phyloP scores from a whole-genome alignment of 371 early-diverging fungal genomes.

The Nematocida ironsii region DNA sequence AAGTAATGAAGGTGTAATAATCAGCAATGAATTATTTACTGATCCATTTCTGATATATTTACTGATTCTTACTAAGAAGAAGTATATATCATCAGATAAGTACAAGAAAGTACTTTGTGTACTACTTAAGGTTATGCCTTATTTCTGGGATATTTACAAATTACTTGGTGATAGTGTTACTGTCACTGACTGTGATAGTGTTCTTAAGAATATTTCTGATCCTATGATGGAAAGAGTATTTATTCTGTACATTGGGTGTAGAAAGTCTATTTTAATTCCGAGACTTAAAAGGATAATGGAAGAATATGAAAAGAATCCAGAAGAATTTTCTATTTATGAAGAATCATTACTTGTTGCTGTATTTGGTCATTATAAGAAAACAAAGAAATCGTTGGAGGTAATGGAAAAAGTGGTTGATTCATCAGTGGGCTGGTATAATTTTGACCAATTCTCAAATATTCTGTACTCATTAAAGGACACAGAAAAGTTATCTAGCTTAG shows the following conservation, averaged over 20 bases:
- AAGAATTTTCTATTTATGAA: slow-evolving; percentile 4
- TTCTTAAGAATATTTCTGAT: slow-evolving; percentile 22
- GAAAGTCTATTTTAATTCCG: slow-evolving; percentile 57
- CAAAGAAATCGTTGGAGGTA: slow-evolving; percentile 43
- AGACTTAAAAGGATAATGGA: slow-evolving; percentile 53
- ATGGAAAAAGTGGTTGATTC: slow-evolving; percentile 53
- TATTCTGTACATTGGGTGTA: slow-evolving; percentile 28
- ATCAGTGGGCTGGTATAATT: slow-evolving; percentile 75
- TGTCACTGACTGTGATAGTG: slow-evolving; percentile 5
- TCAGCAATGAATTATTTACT: background rate
- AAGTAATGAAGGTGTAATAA: background rate
- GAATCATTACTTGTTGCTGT: slow-evolving; percentile 59
- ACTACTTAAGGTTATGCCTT: slow-evolving; percentile 41
- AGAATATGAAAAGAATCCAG: background rate
- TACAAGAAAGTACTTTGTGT: slow-evolving; percentile 45
- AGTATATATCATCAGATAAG: slow-evolving; percentile 38
- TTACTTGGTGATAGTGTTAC: slow-evolving; percentile 55
- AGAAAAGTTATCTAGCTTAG: slow-evolving; percentile 75
- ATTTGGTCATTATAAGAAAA: slow-evolving; percentile 58
- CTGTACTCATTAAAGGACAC: slow-evolving; percentile 76
- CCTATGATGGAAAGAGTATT: slow-evolving; percentile 29
- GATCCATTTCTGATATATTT: slow-evolving; percentile 49
- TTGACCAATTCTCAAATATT: slow-evolving; percentile 82
- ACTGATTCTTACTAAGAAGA: slow-evolving; percentile 55
- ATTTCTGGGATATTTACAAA: slow-evolving; percentile 67